These are phyloP conservation scores for Kregervanrija fluxuum DNA, from an alignment of 805 yeast genomes.

Conservation along the genomic window DNA sequence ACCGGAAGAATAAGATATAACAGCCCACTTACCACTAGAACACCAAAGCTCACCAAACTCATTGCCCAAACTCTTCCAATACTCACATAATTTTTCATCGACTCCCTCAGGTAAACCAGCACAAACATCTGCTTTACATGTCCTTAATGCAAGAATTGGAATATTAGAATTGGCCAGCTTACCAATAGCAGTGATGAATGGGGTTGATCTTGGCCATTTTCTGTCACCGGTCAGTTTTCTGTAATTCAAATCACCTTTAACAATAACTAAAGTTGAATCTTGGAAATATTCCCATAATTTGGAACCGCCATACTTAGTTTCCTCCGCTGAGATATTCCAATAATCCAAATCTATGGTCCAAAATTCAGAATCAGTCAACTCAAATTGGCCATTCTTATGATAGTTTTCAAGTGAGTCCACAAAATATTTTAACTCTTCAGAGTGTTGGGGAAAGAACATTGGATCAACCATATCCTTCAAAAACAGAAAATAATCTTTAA, in stretches of 20 bases:
- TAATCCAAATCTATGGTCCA: constrained; percentile 82
- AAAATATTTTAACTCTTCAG: constrained; percentile 41
- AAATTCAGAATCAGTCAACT: constrained; percentile 56
- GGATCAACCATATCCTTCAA: constrained; percentile 48
- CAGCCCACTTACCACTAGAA: constrained; percentile 91
- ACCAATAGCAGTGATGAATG: constrained; percentile 66
- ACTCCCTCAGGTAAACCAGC: constrained; percentile 75
- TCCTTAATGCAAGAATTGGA: constrained; percentile 70
- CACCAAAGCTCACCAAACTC: constrained; percentile 75
- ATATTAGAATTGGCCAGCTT: constrained; percentile 57
- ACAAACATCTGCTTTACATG: constrained; percentile 93
- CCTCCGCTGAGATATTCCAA: constrained; percentile 55
- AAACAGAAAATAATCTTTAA: constrained; percentile 63
- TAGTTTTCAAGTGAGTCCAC: constrained; percentile 39
- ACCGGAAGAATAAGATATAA: constrained; percentile 54
- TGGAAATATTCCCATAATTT: constrained; percentile 54
- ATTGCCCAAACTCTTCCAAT: constrained; percentile 51
- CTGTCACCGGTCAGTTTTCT: constrained; percentile 90
- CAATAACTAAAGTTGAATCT: constrained; percentile 63
- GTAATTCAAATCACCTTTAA: constrained; percentile 95
- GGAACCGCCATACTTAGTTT: constrained; percentile 49
- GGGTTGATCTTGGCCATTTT: constrained; percentile 76
- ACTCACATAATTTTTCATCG: constrained; percentile 56
- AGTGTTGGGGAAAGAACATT: constrained; percentile 42
- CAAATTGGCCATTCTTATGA: constrained; percentile 39